These are phyloP conservation scores for Diversispora eburnea DNA, from an alignment of 192 early-diverging fungal genomes.

Conservation along the genomic window DNA sequence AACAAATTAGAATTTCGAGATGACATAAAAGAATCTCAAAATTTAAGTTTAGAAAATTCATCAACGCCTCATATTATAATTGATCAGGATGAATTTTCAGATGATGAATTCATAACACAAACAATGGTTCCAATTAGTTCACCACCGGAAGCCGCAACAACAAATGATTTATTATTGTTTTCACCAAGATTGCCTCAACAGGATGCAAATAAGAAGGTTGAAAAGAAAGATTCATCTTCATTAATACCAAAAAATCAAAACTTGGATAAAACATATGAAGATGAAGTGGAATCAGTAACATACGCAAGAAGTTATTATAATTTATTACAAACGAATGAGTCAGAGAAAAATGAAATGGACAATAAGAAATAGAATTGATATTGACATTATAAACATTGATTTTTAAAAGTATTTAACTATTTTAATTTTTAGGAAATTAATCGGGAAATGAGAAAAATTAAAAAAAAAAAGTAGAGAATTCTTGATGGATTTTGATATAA, in stretches of 20 bases:
- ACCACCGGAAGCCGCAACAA: not conserved
- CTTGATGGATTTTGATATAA: too few relatives aligned
- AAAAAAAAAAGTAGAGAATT: too few relatives aligned
- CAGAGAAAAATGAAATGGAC: too few relatives aligned
- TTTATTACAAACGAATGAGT: too few relatives aligned
- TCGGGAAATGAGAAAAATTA: too few relatives aligned
- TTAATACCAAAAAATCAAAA: not conserved
- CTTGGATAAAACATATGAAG: too few relatives aligned
- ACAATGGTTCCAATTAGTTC: not conserved
- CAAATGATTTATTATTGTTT: conserved; percentile 5
- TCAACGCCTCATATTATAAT: conserved; percentile 10
- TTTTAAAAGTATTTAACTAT: too few relatives aligned
- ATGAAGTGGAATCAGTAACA: too few relatives aligned
- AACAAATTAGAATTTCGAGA: not conserved
- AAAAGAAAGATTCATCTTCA: not conserved
- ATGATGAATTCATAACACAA: not conserved
- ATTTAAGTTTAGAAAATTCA: not conserved
- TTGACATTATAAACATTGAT: too few relatives aligned
- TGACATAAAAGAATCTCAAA: not conserved
- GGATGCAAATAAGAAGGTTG: not conserved
- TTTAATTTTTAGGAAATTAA: too few relatives aligned
- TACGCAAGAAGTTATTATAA: too few relatives aligned
- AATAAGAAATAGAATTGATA: too few relatives aligned
- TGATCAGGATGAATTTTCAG: conserved; percentile 17
- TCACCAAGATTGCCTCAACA: not conserved